These are phyloP conservation scores for Corymbia citriodora DNA, from an alignment of 441 rosid genomes.

Conservation along the genomic window DNA sequence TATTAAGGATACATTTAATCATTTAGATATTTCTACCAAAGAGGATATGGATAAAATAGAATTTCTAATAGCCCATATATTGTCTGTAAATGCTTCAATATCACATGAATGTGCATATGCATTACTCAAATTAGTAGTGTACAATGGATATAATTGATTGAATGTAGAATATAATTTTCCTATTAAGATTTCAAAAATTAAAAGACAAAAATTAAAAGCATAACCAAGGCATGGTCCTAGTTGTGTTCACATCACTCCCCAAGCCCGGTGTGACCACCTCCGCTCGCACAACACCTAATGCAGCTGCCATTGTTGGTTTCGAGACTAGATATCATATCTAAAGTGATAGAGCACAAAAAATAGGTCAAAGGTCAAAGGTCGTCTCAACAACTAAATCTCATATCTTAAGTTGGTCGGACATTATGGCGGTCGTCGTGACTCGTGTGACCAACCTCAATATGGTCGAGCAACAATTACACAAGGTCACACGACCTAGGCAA, in stretches of 20 bases:
- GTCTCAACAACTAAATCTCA: not conserved
- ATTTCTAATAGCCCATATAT: rapidly evolving
- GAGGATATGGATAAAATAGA: not conserved
- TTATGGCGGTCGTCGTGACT: rapidly evolving
- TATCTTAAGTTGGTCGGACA: rapidly evolving
- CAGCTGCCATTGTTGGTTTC: not conserved
- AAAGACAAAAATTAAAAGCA: not conserved
- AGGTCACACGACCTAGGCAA: rapidly evolving
- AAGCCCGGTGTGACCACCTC: rapidly evolving
- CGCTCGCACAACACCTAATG: rapidly evolving
- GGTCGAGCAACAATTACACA: not conserved
- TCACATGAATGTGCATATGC: not conserved
- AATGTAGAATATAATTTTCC: not conserved
- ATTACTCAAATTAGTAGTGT: not conserved
- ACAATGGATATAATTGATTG: rapidly evolving
- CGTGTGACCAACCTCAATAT: rapidly evolving
- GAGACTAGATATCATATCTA: not conserved
- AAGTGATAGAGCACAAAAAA: not conserved
- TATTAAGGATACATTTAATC: not conserved
- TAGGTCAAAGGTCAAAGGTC: too few species aligned
- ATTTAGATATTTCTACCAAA: not conserved
- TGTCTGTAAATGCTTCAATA: not conserved
- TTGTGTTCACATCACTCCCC: not conserved
- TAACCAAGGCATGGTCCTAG: too few species aligned
- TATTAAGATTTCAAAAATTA: not conserved